Percentiles rank a stretch among this genome's conserved stretches.
phyloP scores from a whole-genome alignment of 2,329 filamentous ascomycete species.

The Xylaria sp. region DNA sequence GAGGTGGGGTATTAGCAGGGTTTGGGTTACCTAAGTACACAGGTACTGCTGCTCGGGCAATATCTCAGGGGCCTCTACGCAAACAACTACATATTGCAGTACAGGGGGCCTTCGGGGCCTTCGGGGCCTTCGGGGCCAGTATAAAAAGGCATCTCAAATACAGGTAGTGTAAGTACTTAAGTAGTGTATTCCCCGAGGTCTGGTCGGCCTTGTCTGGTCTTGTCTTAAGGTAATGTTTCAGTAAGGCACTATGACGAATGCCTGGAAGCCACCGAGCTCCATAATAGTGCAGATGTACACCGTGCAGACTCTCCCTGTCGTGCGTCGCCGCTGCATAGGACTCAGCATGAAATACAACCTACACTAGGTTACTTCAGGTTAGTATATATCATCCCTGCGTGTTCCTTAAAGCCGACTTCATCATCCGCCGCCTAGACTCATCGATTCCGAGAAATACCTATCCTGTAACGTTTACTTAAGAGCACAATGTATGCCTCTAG shows the following conservation, averaged over 20 bases:
- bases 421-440: not conserved
- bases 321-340: slow-evolving; percentile 21
- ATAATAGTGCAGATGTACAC: slow-evolving; percentile 7
- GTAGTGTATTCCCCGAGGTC: slow-evolving; percentile 15
- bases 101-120: not conserved
- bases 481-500: not conserved
- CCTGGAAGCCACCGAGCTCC: slow-evolving; percentile 8
- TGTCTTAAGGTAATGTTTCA: no score
- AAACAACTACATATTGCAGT: not conserved
- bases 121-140: slow-evolving; percentile 10
- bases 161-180: not conserved
- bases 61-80: slow-evolving; percentile 25
- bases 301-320: slow-evolving; percentile 11
- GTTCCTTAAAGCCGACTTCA: not conserved
- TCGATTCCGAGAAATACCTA: not conserved
- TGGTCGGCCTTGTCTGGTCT: not conserved
- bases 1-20: not conserved
- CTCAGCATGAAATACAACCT: slow-evolving; percentile 22
- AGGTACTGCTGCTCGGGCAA: slow-evolving; percentile 8
- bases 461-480: not conserved
- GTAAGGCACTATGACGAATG: slow-evolving; percentile 21
- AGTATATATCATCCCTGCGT: not conserved
- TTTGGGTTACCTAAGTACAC: not conserved
- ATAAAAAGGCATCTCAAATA: slow-evolving; percentile 20
- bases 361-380: not conserved